Evolutionary conservation across 371 early-diverging fungal species (phyloP).

Genomic region (Rhizopus arrhizus): DNA sequence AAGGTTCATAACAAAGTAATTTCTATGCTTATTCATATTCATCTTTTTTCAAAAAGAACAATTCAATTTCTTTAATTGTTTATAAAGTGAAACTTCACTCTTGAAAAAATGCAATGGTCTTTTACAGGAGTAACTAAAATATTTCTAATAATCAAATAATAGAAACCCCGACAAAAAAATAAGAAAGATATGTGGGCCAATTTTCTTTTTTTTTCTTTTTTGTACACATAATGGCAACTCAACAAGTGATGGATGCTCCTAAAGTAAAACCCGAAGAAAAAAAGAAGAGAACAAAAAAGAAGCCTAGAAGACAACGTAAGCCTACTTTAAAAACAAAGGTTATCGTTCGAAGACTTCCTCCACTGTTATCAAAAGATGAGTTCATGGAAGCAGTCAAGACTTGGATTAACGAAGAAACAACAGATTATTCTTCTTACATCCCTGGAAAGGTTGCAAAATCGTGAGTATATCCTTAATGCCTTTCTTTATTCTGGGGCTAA

Average conservation of each 20-base stretch:
- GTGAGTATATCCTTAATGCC: conserved; percentile 34
- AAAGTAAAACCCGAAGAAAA: conserved; percentile 17
- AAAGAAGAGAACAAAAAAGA: conserved; percentile 40
- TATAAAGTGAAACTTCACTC: too few species aligned
- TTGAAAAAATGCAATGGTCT: too few species aligned
- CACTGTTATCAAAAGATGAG: conserved; percentile 72
- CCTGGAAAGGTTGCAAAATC: conserved; percentile 78
- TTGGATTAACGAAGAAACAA: conserved; percentile 56
- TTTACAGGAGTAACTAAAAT: too few species aligned
- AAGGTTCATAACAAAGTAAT: too few species aligned
- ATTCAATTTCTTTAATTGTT: too few species aligned
- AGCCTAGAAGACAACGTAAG: conserved; percentile 40
- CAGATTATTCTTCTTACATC: conserved; percentile 61
- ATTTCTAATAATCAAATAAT: too few species aligned
- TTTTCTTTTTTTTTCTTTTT: too few species aligned
- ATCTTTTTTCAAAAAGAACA: too few species aligned
- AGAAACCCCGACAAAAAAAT: too few species aligned
- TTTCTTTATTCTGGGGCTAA: conserved; percentile 11
- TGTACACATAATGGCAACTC: background rate
- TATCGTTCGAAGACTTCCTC: conserved; percentile 79
- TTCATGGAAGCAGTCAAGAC: conserved; percentile 66
- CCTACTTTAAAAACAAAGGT: conserved; percentile 64
- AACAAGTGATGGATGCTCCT: background rate
- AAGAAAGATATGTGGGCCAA: too few species aligned
- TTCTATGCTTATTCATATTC: too few species aligned